Evolutionary conservation across 768 basidiomycete species (phyloP).

Genomic region (Arthromyces matolae): DNA sequence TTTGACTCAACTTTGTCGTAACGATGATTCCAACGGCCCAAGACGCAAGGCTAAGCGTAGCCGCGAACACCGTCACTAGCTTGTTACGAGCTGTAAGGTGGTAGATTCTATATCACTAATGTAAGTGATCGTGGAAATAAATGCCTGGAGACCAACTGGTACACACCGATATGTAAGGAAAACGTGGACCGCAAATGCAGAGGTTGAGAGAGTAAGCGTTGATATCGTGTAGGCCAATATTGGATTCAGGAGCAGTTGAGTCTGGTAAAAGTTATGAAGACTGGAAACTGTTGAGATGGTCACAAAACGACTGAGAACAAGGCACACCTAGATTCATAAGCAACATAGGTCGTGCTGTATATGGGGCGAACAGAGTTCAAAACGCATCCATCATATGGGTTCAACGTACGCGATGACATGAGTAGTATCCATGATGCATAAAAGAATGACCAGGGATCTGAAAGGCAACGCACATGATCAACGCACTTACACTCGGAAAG

Average conservation of each 20-base stretch:
- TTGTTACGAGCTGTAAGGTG: neutral
- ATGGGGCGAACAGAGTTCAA: neutral
- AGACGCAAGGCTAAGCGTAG: neutral
- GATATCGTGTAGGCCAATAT: neutral
- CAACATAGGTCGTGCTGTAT: neutral
- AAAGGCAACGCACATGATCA: neutral
- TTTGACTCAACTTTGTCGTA: neutral
- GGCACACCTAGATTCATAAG: neutral
- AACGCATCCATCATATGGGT: neutral
- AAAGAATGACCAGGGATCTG: neutral
- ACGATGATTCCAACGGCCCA: neutral
- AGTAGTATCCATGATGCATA: conserved; percentile 1
- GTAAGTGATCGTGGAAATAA: too few relatives aligned
- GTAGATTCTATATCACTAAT: neutral
- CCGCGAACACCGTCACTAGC: neutral
- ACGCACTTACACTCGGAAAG: neutral
- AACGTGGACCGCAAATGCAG: neutral
- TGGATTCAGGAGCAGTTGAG: neutral
- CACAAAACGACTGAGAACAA: neutral
- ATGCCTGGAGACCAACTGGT: too few relatives aligned
- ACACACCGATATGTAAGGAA: conserved; percentile 2
- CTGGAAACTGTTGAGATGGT: neutral
- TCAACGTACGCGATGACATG: neutral
- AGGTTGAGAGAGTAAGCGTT: neutral
- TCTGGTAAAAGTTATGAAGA: neutral